Evolutionary conservation across 225 moss, liverwort and hornwort species (phyloP).

Genomic region (Bryoerythrophyllum caledonicum): DNA sequence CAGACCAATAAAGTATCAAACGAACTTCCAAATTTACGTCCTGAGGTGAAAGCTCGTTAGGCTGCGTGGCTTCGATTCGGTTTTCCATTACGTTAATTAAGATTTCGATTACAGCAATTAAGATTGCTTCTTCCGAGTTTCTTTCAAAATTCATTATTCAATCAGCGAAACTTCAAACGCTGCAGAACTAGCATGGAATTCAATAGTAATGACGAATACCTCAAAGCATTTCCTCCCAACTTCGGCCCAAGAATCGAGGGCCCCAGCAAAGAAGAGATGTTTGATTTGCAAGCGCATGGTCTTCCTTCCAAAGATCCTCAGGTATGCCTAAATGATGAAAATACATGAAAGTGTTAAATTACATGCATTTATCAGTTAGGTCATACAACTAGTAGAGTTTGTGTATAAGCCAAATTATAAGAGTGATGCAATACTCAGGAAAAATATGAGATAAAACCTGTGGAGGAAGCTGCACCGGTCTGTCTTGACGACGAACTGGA

Average conservation of each 20-base stretch:
- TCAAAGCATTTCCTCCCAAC: slow-evolving; percentile 48
- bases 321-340: neutral
- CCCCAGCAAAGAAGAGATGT: neutral
- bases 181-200: slow-evolving; percentile 27
- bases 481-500: neutral
- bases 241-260: slow-evolving; percentile 9
- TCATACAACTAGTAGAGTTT: neutral
- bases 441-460: neutral
- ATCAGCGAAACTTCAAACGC: neutral
- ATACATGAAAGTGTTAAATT: no score
- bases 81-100: neutral
- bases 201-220: slow-evolving; percentile 56
- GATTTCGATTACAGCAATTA: neutral
- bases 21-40: neutral
- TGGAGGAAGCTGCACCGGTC: neutral
- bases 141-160: neutral
- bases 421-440: neutral
- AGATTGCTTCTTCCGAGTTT: neutral
- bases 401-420: neutral
- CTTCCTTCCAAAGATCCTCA: neutral
- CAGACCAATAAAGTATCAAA: neutral
- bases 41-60: neutral
- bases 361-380: neutral
- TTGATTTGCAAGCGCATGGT: neutral
- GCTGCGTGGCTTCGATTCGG: no score